Conservation (phyloP, 192 early-diverging fungal genomes). For the Endogone sp. region DNA sequence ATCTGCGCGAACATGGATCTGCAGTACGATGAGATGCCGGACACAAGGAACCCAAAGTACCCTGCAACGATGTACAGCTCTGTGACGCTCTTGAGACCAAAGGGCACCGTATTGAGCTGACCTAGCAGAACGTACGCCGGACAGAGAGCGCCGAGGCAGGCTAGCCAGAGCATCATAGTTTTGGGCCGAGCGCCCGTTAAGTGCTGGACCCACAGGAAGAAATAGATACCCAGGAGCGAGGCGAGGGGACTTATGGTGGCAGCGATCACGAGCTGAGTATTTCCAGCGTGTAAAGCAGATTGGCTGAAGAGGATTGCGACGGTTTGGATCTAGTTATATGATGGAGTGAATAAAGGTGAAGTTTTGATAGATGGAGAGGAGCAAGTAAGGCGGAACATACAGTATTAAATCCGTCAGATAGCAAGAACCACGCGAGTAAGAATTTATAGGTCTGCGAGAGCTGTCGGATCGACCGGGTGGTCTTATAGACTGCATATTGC, state of each 20-base stretch:
- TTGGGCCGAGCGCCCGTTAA: slow-evolving; percentile 35
- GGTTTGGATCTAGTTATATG: slow-evolving; percentile 14
- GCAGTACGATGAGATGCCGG: slow-evolving; percentile 27
- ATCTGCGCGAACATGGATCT: slow-evolving; percentile 54
- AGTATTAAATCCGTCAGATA: slow-evolving; percentile 56
- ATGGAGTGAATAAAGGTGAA: background rate
- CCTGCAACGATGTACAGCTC: slow-evolving; percentile 45
- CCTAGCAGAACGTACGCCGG: slow-evolving; percentile 50
- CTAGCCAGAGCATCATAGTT: slow-evolving; percentile 39
- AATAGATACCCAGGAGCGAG: slow-evolving; percentile 42
- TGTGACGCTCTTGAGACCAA: slow-evolving; percentile 29
- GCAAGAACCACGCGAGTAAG: slow-evolving; percentile 63
- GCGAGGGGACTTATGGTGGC: slow-evolving; percentile 39
- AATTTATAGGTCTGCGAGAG: slow-evolving; percentile 48
- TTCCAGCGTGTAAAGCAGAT: slow-evolving; percentile 42
- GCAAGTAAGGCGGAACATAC: too few species aligned
- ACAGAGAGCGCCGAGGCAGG: slow-evolving; percentile 30
- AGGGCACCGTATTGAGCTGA: slow-evolving; percentile 22
- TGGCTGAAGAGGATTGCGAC: slow-evolving; percentile 56
- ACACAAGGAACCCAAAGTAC: slow-evolving; percentile 47
- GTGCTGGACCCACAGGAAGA: slow-evolving; percentile 44
- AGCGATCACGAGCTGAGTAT: slow-evolving; percentile 41
- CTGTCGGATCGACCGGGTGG: slow-evolving; percentile 34
- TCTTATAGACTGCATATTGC: slow-evolving; percentile 33
- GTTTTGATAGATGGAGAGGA: background rate